These are phyloP conservation scores for Glomus cerebriforme DNA, from an alignment of 192 early-diverging fungal genomes.

Conservation along the genomic window DNA sequence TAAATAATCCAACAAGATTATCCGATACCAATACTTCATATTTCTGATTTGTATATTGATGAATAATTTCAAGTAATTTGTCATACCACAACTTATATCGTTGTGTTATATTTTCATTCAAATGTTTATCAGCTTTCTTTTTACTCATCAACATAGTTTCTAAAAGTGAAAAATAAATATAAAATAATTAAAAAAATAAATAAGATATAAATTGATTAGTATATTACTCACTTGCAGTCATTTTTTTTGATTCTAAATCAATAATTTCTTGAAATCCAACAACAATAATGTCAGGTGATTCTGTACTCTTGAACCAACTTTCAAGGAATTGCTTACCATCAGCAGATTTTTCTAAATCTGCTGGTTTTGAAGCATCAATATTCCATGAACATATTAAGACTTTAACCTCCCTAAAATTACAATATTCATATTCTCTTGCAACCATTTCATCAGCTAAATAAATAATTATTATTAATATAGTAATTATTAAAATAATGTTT, in stretches of 20 bases:
- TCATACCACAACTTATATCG: slow-evolving; percentile 87
- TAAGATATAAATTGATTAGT: background rate
- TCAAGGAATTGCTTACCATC: slow-evolving; percentile 51
- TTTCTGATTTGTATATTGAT: slow-evolving; percentile 46
- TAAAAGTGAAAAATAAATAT: slow-evolving; percentile 19
- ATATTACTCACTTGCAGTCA: slow-evolving; percentile 66
- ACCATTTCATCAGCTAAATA: slow-evolving; percentile 60
- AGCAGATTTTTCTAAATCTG: slow-evolving; percentile 62
- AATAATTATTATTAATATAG: no score
- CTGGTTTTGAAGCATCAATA: slow-evolving; percentile 88
- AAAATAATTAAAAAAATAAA: background rate
- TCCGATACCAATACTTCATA: slow-evolving; percentile 65
- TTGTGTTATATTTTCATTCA: slow-evolving; percentile 58
- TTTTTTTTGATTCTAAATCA: slow-evolving; percentile 79
- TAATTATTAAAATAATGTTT: background rate
- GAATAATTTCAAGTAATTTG: slow-evolving; percentile 63
- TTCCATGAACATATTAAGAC: slow-evolving; percentile 92
- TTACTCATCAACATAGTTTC: slow-evolving; percentile 58
- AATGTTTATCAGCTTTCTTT: slow-evolving; percentile 53
- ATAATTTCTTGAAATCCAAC: slow-evolving; percentile 88
- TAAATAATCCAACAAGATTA: slow-evolving; percentile 90
- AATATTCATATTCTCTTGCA: slow-evolving; percentile 61
- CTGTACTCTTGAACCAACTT: slow-evolving; percentile 49
- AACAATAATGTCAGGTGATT: slow-evolving; percentile 75
- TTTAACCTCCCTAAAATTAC: slow-evolving; percentile 62